phyloP scores from a whole-genome alignment of 2,329 filamentous ascomycete genomes.

The Chrysoporthe deuterocubensis region DNA sequence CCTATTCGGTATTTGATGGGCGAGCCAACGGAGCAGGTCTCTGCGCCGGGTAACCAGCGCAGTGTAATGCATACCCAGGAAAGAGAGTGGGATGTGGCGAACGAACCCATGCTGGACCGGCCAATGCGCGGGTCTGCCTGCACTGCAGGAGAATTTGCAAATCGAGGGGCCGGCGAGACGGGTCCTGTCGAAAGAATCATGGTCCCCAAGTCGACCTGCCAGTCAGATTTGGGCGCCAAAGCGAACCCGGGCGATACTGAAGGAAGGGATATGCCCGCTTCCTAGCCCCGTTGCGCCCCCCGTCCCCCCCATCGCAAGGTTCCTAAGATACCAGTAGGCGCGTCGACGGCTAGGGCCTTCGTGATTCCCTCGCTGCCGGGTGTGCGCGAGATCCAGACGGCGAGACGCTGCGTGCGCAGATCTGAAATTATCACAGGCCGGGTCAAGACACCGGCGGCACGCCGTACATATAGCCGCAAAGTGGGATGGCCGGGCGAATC shows the following conservation, averaged over 20 bases:
- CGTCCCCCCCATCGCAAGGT: conserved; percentile 27
- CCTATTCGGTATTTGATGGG: conserved; percentile 31
- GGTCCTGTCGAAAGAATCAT: conserved; percentile 28
- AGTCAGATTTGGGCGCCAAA: conserved; percentile 30
- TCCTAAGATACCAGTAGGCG: conserved; percentile 10
- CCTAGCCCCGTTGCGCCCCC: conserved; percentile 11
- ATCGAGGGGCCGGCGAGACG: conserved; percentile 29
- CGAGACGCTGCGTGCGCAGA: conserved; percentile 21
- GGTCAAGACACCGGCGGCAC: background rate
- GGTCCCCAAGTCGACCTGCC: conserved; percentile 30
- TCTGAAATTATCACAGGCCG: conserved; percentile 2
- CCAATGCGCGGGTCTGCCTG: conserved; percentile 41
- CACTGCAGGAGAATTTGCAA: conserved; percentile 36
- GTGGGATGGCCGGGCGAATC: background rate
- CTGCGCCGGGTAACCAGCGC: conserved; percentile 36
- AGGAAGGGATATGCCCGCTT: conserved; percentile 45
- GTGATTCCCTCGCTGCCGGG: conserved; percentile 3
- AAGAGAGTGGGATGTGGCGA: conserved; percentile 46
- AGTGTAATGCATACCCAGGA: conserved; percentile 42
- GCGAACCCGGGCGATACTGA: conserved; percentile 19
- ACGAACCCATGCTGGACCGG: conserved; percentile 44
- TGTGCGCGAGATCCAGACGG: conserved; percentile 10
- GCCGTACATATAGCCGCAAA: background rate
- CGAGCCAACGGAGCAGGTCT: conserved; percentile 27
- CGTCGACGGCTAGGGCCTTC: conserved; percentile 3